Conservation (phyloP, 225 moss, liverwort and hornwort species). For the Neckera pumila region DNA sequence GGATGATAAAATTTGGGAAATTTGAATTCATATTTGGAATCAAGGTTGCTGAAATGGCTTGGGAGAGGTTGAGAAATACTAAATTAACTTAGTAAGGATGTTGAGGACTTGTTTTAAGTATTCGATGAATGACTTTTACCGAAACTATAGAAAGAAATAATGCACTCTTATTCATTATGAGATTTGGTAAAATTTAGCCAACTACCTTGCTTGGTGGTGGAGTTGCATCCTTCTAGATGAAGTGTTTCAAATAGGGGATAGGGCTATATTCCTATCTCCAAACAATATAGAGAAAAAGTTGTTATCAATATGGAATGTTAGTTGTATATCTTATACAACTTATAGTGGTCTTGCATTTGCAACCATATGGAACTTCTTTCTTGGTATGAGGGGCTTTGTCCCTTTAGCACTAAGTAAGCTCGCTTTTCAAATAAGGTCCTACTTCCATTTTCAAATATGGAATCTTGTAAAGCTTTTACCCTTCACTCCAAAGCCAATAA, state of each 20-base stretch:
- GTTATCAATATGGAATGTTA: accelerated
- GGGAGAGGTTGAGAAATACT: not conserved
- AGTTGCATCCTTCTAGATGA: not conserved
- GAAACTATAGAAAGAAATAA: not conserved
- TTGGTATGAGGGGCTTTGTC: no score
- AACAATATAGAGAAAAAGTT: not conserved
- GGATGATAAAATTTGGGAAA: no score
- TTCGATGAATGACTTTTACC: not conserved
- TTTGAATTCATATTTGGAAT: not conserved
- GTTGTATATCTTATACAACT: not conserved
- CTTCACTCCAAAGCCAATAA: not conserved
- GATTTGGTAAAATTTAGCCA: not conserved
- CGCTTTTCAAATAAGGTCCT: not conserved
- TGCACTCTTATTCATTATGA: not conserved
- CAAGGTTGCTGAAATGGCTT: accelerated
- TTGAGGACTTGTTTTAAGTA: no score
- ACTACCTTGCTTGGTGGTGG: not conserved
- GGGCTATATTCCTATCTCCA: not conserved
- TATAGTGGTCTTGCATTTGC: not conserved
- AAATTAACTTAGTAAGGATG: not conserved
- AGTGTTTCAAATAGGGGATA: not conserved
- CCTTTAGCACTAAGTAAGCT: not conserved
- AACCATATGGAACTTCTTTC: accelerated
- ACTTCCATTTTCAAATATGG: accelerated
- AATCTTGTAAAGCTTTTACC: not conserved